Conservation (phyloP, 148 eudicot genomes). For the Camellia japonica region DNA sequence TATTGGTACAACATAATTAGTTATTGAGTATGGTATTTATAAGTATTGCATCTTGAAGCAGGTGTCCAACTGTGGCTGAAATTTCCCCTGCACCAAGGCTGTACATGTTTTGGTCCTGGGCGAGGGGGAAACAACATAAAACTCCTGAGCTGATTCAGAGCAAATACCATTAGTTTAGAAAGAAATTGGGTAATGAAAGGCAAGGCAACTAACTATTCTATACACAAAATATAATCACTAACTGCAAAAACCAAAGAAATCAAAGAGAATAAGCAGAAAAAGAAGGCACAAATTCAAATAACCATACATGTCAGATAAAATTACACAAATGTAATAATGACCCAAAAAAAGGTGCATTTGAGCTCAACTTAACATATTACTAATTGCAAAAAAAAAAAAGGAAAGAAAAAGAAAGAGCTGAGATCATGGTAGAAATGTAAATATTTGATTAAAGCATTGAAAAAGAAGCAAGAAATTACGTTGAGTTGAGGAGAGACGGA, state of each 20-base stretch:
- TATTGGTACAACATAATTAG: background rate
- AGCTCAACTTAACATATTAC: background rate
- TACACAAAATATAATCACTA: no score
- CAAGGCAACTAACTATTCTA: background rate
- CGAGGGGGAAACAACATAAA: no score
- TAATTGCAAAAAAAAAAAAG: background rate
- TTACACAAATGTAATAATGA: background rate
- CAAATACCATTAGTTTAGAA: background rate
- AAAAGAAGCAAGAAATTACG: background rate
- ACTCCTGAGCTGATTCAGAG: no score
- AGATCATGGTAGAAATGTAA: background rate
- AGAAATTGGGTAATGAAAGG: background rate
- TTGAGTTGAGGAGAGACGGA: slow-evolving; percentile 6
- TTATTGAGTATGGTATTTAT: no score
- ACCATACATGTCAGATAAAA: background rate
- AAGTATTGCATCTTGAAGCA: no score
- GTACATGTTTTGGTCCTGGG: no score
- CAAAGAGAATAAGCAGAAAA: background rate
- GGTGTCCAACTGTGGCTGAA: no score
- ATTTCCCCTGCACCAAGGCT: no score
- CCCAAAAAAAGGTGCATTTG: background rate
- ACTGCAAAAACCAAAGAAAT: background rate
- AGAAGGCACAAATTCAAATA: background rate
- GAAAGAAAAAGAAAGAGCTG: no score
- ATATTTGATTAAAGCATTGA: background rate